A percentile compares a stretch with the other conserved stretches of the same genome.
These are phyloP conservation scores for Cyberlindnera bimundalis DNA, from an alignment of 805 yeast genomes.

Conservation along the genomic window DNA sequence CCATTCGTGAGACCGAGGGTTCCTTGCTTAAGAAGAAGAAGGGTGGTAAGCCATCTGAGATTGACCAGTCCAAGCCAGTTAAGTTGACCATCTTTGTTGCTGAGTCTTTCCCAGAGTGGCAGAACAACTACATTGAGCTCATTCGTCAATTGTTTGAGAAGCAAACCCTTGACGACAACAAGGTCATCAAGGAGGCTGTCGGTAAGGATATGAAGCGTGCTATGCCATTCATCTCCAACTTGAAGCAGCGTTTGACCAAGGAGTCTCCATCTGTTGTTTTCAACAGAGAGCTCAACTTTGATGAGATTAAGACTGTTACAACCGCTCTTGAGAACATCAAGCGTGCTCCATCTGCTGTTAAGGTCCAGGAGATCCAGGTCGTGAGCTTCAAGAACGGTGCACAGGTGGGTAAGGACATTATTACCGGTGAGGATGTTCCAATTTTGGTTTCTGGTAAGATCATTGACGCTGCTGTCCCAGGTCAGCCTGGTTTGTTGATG, in stretches of 20 bases:
- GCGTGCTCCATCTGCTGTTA: conserved; percentile 59
- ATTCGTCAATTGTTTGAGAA: conserved; percentile 70
- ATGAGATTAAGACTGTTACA: conserved; percentile 66
- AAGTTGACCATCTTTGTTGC: conserved; percentile 70
- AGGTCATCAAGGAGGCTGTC: conserved; percentile 55
- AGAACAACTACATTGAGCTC: conserved; percentile 69
- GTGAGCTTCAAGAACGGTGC: conserved; percentile 61
- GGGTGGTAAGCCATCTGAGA: conserved; percentile 65
- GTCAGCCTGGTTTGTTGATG: conserved; percentile 83
- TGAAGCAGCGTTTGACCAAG: conserved; percentile 71
- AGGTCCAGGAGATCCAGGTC: conserved; percentile 53
- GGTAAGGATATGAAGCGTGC: conserved; percentile 93
- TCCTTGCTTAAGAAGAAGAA: conserved; percentile 76
- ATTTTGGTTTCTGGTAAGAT: conserved; percentile 61
- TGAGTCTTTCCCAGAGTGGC: conserved; percentile 88
- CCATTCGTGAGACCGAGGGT: conserved; percentile 92
- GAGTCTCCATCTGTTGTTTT: conserved; percentile 78
- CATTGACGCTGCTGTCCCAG: conserved; percentile 85
- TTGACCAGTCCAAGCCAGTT: conserved; percentile 72
- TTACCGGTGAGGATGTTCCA: conserved; percentile 67
- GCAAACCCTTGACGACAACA: conserved; percentile 59
- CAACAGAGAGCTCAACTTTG: conserved; percentile 80
- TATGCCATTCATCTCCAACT: conserved; percentile 89
- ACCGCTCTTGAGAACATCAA: conserved; percentile 50
- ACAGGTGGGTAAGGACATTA: conserved; percentile 58